phyloP scores from a whole-genome alignment of 2,329 filamentous ascomycete species.

The Orbilia quercus region DNA sequence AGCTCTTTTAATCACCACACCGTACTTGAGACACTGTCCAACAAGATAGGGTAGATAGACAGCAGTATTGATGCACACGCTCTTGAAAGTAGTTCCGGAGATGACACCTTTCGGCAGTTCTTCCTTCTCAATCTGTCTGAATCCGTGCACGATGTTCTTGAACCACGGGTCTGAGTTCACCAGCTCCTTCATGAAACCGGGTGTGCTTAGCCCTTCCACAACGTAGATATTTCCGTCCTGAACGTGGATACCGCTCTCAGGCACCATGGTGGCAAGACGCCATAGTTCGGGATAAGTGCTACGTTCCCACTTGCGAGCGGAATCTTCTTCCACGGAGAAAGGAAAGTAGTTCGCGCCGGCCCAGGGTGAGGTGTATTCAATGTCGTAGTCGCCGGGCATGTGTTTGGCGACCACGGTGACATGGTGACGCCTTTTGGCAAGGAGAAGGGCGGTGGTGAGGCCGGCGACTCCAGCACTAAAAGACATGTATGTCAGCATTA shows the following conservation, averaged over 20 bases:
- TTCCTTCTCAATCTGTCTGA: conserved; percentile 35
- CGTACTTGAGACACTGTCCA: conserved; percentile 79
- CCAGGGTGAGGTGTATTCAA: conserved; percentile 90
- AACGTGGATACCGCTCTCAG: conserved; percentile 83
- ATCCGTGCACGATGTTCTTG: conserved; percentile 75
- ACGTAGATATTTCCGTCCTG: conserved; percentile 68
- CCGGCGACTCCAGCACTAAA: conserved; percentile 73
- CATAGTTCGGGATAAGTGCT: conserved; percentile 73
- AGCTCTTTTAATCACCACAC: conserved; percentile 75
- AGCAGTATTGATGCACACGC: conserved; percentile 89
- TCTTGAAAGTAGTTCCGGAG: conserved; percentile 80
- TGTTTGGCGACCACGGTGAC: conserved; percentile 84
- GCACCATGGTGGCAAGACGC: conserved; percentile 72
- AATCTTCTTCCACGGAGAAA: conserved; percentile 64
- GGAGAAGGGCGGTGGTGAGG: conserved; percentile 73
- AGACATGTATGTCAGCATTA: background rate
- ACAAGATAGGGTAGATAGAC: conserved; percentile 88
- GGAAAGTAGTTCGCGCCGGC: conserved; percentile 78
- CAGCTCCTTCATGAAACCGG: conserved; percentile 74
- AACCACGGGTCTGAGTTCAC: conserved; percentile 78
- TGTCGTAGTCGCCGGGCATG: conserved; percentile 92
- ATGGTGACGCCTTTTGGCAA: conserved; percentile 70
- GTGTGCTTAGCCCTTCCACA: conserved; percentile 3
- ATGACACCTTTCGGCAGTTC: conserved; percentile 70
- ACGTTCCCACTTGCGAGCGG: conserved; percentile 41